Evolutionary conservation across 306 rosid species (phyloP), one percentile per base, ranked within the genome.

Genomic region (Prunus kanzakura): DNA sequence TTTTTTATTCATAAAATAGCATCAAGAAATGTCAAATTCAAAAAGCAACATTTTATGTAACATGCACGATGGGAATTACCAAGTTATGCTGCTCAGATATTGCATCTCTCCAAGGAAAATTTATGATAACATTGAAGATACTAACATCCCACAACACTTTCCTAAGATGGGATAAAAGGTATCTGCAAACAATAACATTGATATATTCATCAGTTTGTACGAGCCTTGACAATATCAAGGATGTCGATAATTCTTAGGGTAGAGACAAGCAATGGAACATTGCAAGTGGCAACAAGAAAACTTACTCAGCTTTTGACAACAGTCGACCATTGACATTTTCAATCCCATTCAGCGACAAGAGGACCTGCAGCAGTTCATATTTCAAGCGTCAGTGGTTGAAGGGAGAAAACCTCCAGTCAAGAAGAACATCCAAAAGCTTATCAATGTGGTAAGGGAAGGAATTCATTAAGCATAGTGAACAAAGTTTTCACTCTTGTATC

Each of bases 261-360:
- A 6, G 20, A 46, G 27, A 29, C 25, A 23, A 58, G 66, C 35
- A 61, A 74, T 10, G 46, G 41, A 81, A 65, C 45, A 73, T 63
- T 69, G 80, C 12, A 46, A 66, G 60, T 65, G 43, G 64, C 75
- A 46, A 75, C 67, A 84, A 67, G 67, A 75, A 64, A 76, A 74
- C 95, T 75, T 89, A 95, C 98, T 92, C 91, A 50, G 88, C 90
- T 83, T 95, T 95, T 72, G 93, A 92, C 46, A 78, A 45, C 71
- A 92, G 80, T 67, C 98, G 86, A 69, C 82, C 79, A n/a, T 82
- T 69, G 69, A 78, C 84, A 86, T 87, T 79, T 80, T 83, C 84
- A 71, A 95, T 87, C 82, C 91, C 89, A 83, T 92, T 84, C 73
- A 92, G 78, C 19, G 97, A 90, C 29, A 82, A 80, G 47, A 95